Evolutionary conservation across 108 stramenopile genomes (phyloP).

Genomic region (Nitzschia sp.): DNA sequence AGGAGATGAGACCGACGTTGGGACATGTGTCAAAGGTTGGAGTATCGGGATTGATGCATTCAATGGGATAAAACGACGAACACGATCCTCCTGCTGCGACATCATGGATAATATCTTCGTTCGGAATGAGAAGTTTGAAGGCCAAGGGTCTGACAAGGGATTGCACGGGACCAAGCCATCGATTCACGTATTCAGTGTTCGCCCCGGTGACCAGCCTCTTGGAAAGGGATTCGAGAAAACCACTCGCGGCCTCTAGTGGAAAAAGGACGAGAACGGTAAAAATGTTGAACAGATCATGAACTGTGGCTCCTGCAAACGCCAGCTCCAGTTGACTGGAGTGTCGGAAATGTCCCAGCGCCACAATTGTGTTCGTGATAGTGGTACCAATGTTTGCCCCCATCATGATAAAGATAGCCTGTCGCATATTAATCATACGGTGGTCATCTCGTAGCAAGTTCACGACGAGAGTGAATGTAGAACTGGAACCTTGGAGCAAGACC

Average conservation of each 20-base stretch:
- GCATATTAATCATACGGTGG: slow-evolving; percentile 40
- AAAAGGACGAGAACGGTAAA: slow-evolving; percentile 70
- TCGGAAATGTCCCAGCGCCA: slow-evolving; percentile 82
- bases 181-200: slow-evolving; percentile 42
- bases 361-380: slow-evolving; percentile 82
- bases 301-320: slow-evolving; percentile 89
- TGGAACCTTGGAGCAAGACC: slow-evolving; percentile 81
- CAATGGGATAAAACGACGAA: slow-evolving; percentile 63
- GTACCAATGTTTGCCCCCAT: slow-evolving; percentile 91
- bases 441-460: slow-evolving; percentile 73
- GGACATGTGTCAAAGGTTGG: slow-evolving; percentile 48
- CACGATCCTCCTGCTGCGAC: slow-evolving; percentile 54
- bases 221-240: slow-evolving; percentile 55
- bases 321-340: slow-evolving; percentile 80
- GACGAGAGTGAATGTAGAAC: slow-evolving; percentile 84
- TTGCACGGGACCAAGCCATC: slow-evolving; percentile 80
- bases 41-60: slow-evolving; percentile 35
- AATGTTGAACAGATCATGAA: slow-evolving; percentile 90
- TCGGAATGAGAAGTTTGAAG: slow-evolving; percentile 61
- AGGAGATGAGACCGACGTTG: slow-evolving; percentile 64
- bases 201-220: slow-evolving; percentile 53
- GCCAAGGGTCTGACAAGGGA: slow-evolving; percentile 64
- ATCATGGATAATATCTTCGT: slow-evolving; percentile 71
- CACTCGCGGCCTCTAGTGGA: slow-evolving; percentile 70
- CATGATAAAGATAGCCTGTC: slow-evolving; percentile 78